phyloP scores from a whole-genome alignment of 2,329 filamentous ascomycete species.

The Alternaria viburni region DNA sequence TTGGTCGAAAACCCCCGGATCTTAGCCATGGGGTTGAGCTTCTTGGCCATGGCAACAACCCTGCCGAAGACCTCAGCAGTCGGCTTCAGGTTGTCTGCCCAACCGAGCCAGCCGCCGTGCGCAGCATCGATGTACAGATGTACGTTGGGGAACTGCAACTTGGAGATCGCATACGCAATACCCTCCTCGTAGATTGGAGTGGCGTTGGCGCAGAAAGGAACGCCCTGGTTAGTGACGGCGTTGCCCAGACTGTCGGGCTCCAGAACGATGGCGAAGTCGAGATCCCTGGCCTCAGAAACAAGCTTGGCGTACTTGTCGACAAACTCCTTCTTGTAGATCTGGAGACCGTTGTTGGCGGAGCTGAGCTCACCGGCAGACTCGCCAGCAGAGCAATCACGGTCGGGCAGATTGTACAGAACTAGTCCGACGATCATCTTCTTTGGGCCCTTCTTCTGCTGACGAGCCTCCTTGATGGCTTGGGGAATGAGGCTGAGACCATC shows the following conservation, averaged over 20 bases:
- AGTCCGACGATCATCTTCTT: conserved; percentile 35
- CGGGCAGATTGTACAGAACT: conserved; percentile 92
- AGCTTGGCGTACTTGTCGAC: conserved; percentile 36
- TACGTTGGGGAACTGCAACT: conserved; percentile 36
- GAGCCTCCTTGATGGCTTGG: conserved; percentile 30
- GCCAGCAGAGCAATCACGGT: conserved; percentile 80
- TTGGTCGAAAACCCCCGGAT: conserved; percentile 37
- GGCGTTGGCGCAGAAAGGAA: conserved; percentile 29
- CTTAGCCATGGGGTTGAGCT: conserved; percentile 27
- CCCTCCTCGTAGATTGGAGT: conserved; percentile 37
- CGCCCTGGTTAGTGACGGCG: conserved; percentile 34
- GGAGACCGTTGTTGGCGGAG: conserved; percentile 60
- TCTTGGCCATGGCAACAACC: conserved; percentile 32
- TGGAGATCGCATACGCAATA: conserved; percentile 38
- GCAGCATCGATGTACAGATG: conserved; percentile 40
- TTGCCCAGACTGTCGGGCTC: conserved; percentile 39
- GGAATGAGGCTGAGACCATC: conserved; percentile 26
- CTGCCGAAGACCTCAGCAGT: conserved; percentile 33
- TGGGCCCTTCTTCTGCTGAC: conserved; percentile 22
- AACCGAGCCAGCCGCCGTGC: conserved; percentile 39
- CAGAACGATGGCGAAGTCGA: conserved; percentile 39
- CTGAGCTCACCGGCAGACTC: conserved; percentile 84
- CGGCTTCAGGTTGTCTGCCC: conserved; percentile 37
- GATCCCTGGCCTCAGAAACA: conserved; percentile 29
- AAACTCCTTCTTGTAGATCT: conserved; percentile 38